Evolutionary conservation across 2,329 filamentous ascomycete species (phyloP).

Genomic region (Sclerotinia spermophila): DNA sequence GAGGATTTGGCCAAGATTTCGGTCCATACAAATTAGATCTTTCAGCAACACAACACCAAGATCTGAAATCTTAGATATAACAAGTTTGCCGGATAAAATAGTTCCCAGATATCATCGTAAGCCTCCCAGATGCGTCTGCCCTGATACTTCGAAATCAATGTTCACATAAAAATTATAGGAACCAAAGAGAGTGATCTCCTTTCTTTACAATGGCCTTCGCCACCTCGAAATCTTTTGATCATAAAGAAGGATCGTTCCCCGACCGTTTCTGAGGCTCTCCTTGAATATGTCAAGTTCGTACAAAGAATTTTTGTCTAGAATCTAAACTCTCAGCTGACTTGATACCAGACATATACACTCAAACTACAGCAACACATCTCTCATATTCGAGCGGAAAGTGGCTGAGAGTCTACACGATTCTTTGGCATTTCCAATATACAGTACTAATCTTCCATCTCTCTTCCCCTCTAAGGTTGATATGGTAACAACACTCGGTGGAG

Average conservation of each 20-base stretch:
- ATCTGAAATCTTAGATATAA: constrained; percentile 49
- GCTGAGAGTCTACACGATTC: constrained; percentile 67
- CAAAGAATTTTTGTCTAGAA: not conserved
- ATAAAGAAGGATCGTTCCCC: constrained; percentile 61
- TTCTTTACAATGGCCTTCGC: constrained; percentile 63
- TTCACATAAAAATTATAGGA: constrained; percentile 47
- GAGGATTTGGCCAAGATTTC: constrained; percentile 19
- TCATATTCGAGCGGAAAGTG: constrained; percentile 77
- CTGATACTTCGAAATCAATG: not conserved
- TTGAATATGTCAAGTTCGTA: constrained; percentile 39
- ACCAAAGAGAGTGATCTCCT: constrained; percentile 57
- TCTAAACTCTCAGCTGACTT: constrained; percentile 18
- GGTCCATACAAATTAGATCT: constrained; percentile 25
- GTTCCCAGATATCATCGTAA: constrained; percentile 63
- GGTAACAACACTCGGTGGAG: constrained; percentile 85
- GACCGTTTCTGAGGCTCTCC: constrained; percentile 36
- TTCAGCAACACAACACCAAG: constrained; percentile 49
- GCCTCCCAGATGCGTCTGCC: not conserved
- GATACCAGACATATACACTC: constrained; percentile 62
- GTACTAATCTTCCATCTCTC: constrained; percentile 40
- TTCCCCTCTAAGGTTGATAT: constrained; percentile 82
- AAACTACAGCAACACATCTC: constrained; percentile 75
- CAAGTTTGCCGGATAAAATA: constrained; percentile 51
- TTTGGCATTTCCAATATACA: constrained; percentile 72
- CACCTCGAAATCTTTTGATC: constrained; percentile 65